Conservation (phyloP, 305 asterid species). For the Solanum hybrid region DNA sequence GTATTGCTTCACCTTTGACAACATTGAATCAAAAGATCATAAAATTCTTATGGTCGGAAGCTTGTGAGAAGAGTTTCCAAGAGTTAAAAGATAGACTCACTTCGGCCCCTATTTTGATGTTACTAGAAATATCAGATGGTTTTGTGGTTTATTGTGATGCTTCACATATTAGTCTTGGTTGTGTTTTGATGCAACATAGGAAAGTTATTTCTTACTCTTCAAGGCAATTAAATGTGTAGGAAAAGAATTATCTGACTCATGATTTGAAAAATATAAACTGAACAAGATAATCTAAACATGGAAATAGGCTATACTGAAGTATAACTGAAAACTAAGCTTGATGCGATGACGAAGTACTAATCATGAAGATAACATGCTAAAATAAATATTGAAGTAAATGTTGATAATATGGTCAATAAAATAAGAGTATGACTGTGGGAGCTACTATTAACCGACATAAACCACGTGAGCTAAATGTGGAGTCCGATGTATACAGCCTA, state of each 20-base stretch:
- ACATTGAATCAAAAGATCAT: not conserved
- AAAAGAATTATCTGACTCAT: not conserved
- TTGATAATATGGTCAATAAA: no score
- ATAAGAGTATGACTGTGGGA: not conserved
- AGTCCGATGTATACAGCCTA: not conserved
- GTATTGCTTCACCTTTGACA: not conserved
- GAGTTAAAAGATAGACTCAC: not conserved
- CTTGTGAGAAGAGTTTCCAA: not conserved
- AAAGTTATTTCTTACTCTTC: not conserved
- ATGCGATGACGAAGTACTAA: no score
- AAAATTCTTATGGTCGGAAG: not conserved
- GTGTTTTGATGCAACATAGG: not conserved
- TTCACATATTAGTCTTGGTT: not conserved
- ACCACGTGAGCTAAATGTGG: not conserved
- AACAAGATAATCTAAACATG: not conserved
- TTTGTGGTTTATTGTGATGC: not conserved
- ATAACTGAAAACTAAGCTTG: not conserved
- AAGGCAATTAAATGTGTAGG: not conserved
- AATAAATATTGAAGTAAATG: not conserved
- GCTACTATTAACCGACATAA: not conserved
- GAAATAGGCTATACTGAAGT: not conserved
- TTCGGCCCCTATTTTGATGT: not conserved
- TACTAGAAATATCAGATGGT: not conserved
- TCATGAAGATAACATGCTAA: not conserved
- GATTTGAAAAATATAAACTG: not conserved